Base-by-base conservation (phyloP, 1,284 basidiomycete genomes). In the Rhodotorula sp. region DNA sequence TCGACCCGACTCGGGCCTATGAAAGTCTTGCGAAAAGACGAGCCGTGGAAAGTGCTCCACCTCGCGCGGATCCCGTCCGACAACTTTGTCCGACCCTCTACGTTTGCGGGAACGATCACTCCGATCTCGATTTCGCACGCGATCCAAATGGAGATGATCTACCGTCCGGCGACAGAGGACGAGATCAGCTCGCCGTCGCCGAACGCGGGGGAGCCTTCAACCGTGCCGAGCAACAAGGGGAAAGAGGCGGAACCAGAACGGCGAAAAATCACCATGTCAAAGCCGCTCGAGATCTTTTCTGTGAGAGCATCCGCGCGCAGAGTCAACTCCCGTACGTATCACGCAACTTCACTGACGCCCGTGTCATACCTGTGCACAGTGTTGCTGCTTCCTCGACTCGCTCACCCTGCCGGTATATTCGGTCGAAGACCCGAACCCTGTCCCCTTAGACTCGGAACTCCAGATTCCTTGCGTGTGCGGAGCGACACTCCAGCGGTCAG, bases 361-460 rank as follows among this genome's bases (percentile, higher is more conserved):
- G 33, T 46, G 15, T 6, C 3, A 20, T 29, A 7, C 17, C 3
- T 18, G 6, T 30, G 12, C 17, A 20, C 61, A 72, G 72, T 75
- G 74, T 56, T 74, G 69, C 56, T 75, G 74, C 62, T 75, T 75
- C 64, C 63, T 75, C 57, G 74, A 75, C 49, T 71, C 69, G 4
- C 68, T 75, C 51, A 68, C 74, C 3, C 61, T 75, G n/a, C 74
- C 74, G 22, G 67, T 68, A 33, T 75, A 75, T 48, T 62, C 72
- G 4, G 29, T 73, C 24, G 29, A 66, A 53, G 74, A 75, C 55
- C 74, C 72, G 20, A 70, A 70, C 33, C 66, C 71, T 7, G 54
- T 60, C 24, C 73, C 64, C 3, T 56, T 70, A 18, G 67, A 66
- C 14, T 59, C 66, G n/a, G 69, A 70, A 29, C 54, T 69, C 12